Evolutionary conservation across 495 filamentous ascomycete genomes (phyloP).

Genomic region (Hyphodiscus hymeniophilus): DNA sequence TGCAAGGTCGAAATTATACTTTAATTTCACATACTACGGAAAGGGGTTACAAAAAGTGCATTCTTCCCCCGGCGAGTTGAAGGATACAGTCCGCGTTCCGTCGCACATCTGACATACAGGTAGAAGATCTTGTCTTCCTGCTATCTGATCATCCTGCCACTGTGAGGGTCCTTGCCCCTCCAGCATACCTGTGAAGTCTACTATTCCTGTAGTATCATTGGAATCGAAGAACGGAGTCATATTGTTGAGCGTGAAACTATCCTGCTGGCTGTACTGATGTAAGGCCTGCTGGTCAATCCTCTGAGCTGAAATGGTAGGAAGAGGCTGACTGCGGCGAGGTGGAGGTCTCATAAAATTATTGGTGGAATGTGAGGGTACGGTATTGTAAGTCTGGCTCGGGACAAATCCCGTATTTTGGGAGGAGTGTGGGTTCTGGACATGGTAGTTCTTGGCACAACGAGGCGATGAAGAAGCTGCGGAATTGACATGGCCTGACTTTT

Average conservation of each 20-base stretch:
- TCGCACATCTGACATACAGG: too few relatives aligned
- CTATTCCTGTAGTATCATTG: background rate
- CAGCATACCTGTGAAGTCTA: background rate
- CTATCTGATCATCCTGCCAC: too few relatives aligned
- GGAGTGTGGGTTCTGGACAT: background rate
- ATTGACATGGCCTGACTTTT: background rate
- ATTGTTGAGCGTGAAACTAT: background rate
- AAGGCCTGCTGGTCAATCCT: background rate
- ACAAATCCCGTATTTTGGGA: background rate
- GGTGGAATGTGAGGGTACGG: background rate
- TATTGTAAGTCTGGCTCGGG: background rate
- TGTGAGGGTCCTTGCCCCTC: too few relatives aligned
- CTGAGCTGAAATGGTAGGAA: background rate
- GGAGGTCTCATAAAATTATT: background rate
- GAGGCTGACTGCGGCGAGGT: background rate
- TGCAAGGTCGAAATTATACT: too few relatives aligned
- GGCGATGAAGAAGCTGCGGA: background rate
- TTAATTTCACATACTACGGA: too few relatives aligned
- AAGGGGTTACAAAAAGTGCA: too few relatives aligned
- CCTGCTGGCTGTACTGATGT: background rate
- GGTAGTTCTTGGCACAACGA: background rate
- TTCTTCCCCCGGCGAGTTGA: too few relatives aligned
- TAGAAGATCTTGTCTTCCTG: too few relatives aligned
- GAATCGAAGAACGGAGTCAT: background rate
- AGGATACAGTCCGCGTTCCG: too few relatives aligned